A percentile compares a stretch with the other conserved stretches of the same genome.
These are phyloP conservation scores for Hypoxylon cercidicola DNA, from an alignment of 495 filamentous ascomycete genomes.

Conservation along the genomic window DNA sequence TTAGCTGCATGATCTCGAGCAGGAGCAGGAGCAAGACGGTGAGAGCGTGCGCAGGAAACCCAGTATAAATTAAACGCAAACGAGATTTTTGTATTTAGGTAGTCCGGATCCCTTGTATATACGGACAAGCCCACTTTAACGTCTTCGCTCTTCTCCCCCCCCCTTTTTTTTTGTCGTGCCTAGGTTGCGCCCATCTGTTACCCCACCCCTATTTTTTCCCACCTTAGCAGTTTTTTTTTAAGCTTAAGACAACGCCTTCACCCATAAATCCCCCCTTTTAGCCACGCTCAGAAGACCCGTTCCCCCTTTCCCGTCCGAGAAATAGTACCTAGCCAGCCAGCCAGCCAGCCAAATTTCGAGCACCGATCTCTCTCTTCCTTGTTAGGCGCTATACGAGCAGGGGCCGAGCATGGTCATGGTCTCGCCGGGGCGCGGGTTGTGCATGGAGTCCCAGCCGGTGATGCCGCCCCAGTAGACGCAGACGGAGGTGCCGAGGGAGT, in stretches of 20 bases:
- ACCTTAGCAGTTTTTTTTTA: too few relatives aligned
- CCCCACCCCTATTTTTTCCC: too few relatives aligned
- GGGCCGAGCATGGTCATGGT: conserved; percentile 37
- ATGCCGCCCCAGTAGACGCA: conserved; percentile 47
- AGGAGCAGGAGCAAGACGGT: neutral
- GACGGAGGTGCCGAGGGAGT: conserved; percentile 26
- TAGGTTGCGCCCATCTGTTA: too few relatives aligned
- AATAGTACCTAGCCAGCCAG: too few relatives aligned
- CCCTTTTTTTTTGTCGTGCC: neutral
- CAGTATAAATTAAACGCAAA: neutral
- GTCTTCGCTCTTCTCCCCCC: neutral
- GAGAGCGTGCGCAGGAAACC: neutral
- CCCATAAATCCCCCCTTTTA: too few relatives aligned
- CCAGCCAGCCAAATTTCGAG: too few relatives aligned
- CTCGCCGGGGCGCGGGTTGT: conserved; percentile 44
- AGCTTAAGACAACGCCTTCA: too few relatives aligned
- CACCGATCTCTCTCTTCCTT: too few relatives aligned
- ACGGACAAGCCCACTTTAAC: conserved; percentile 1
- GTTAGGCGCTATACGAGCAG: conserved; percentile 18
- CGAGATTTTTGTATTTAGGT: conserved; percentile 20
- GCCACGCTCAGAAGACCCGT: too few relatives aligned
- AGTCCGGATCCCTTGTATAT: conserved; percentile 29
- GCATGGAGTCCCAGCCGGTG: conserved; percentile 43
- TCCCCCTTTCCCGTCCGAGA: too few relatives aligned
- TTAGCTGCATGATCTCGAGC: conserved; percentile 16